Base-by-base conservation (phyloP, 495 filamentous ascomycete species). In the Trypethelium eluteriae region DNA sequence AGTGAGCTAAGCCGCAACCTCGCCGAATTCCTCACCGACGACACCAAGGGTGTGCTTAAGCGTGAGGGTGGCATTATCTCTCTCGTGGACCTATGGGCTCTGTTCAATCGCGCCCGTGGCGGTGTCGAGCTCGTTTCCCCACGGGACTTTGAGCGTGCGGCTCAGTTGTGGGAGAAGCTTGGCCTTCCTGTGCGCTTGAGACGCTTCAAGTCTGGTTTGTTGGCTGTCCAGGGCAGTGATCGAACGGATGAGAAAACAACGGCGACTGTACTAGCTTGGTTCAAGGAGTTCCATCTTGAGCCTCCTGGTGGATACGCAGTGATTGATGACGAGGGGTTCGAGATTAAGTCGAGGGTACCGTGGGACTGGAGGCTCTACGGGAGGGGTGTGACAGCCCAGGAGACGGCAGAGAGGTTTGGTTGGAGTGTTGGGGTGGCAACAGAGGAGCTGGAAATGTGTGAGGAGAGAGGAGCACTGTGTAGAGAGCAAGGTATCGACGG, bases 361-460 rank as follows among this genome's bases (percentile, higher is more conserved):
- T 92, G 90, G 90, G 88, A 91, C 71, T 91, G 89, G 88, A 80
- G 76, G 25, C 66, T 79, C 34, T 95, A 89, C 74, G 95, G 93
- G 2, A 82, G 86, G 49, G 90, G 92, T 3, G 86, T 99, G 35
- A 98, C 92, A 3, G 92, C 93, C 7, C 88, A 93, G 70, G 93
- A 97, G 73, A 84, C 85, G 0, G 94, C 94, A 0, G 91, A 96
- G 76, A 82, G 83, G 62, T 99, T 99, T 78, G 91, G 92, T 34
- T 99, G 94, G 94, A 98, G 94, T 75, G 89, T 99, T 16, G 95
- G 95, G n/a, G 94, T 99, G 32, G 95, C 94, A 3, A 86, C 85
- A 64, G 95, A 98, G 73, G 95, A 98, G 76, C 77, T 99, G 39
- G 92, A 96, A 76, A 97, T 98, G 94, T 94, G 74, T 3, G 77